Evolutionary conservation across 1,284 basidiomycete genomes (phyloP).

Genomic region (Pyrrhoderma noxium): DNA sequence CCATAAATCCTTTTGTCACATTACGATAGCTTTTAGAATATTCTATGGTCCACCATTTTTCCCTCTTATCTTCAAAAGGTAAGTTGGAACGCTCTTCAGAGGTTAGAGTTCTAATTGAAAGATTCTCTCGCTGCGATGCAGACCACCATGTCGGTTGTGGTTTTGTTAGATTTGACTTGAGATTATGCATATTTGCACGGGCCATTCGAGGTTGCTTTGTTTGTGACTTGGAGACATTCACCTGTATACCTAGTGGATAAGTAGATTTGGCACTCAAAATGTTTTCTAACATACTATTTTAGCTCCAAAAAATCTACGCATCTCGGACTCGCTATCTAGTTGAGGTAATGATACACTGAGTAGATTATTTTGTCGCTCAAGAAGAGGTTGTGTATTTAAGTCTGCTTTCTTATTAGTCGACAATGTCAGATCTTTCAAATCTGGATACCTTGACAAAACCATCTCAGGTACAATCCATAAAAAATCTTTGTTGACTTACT

Average conservation of each 20-base stretch:
- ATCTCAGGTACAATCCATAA: conserved; percentile 1
- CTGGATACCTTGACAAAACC: conserved; percentile 42
- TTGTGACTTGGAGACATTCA: conserved; percentile 25
- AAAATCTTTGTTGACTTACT: conserved; percentile 38
- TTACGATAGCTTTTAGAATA: conserved; percentile 80
- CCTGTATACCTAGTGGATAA: conserved; percentile 21
- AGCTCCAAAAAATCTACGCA: conserved; percentile 87
- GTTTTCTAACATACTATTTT: conserved; percentile 59
- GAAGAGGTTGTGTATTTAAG: conserved; percentile 18
- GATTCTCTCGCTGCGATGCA: conserved; percentile 57
- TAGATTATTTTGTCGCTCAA: conserved; percentile 43
- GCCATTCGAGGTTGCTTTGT: conserved; percentile 26
- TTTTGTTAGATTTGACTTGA: conserved; percentile 53
- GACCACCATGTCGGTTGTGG: conserved; percentile 59
- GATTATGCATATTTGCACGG: conserved; percentile 24
- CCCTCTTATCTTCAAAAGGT: conserved; percentile 36
- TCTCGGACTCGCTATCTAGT: conserved; percentile 81
- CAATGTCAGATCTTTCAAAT: conserved; percentile 36
- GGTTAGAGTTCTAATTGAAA: conserved; percentile 54
- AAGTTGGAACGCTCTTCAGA: conserved; percentile 49
- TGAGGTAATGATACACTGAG: conserved; percentile 71
- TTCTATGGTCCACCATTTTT: conserved; percentile 83
- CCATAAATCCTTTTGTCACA: conserved; percentile 73
- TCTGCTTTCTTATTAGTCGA: conserved; percentile 23
- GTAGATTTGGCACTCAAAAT: not conserved